These are phyloP conservation scores for Lepidium africanum DNA, from an alignment of 345 rosid genomes.

Conservation along the genomic window DNA sequence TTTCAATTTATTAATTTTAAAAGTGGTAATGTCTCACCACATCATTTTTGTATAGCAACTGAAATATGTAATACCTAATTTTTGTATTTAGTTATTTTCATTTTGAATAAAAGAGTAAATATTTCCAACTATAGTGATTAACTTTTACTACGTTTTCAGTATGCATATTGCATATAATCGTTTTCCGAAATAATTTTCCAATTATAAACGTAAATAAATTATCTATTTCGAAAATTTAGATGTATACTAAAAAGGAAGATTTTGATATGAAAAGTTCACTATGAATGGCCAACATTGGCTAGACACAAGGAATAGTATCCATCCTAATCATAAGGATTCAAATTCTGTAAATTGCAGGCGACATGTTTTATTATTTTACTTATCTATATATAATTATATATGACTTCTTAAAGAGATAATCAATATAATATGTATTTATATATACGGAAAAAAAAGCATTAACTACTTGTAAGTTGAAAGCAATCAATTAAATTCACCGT, in stretches of 20 bases:
- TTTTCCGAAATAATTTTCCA: not conserved
- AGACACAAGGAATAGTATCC: conserved; percentile 7
- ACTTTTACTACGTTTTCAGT: not conserved
- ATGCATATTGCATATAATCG: not conserved
- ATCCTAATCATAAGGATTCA: conserved; percentile 13
- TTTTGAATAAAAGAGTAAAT: not conserved
- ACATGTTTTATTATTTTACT: conserved; percentile 7
- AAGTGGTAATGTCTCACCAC: not conserved
- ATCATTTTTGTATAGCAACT: not conserved
- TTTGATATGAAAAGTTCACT: not conserved
- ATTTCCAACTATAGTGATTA: not conserved
- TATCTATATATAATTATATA: not conserved
- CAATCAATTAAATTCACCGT: conserved; percentile 16
- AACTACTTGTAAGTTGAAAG: not conserved
- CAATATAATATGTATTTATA: not conserved
- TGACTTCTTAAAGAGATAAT: not conserved
- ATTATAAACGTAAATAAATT: not conserved
- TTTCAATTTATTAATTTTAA: not conserved
- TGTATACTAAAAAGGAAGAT: not conserved
- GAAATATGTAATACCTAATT: not conserved
- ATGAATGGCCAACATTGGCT: not conserved
- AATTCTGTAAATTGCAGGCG: conserved; percentile 5
- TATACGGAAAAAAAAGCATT: not conserved
- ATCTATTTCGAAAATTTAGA: not conserved
- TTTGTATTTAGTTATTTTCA: not conserved